Percentiles rank a stretch among this genome's conserved stretches.
Evolutionary conservation across 257 asterid species (phyloP).

Genomic region (Cordia subcordata): DNA sequence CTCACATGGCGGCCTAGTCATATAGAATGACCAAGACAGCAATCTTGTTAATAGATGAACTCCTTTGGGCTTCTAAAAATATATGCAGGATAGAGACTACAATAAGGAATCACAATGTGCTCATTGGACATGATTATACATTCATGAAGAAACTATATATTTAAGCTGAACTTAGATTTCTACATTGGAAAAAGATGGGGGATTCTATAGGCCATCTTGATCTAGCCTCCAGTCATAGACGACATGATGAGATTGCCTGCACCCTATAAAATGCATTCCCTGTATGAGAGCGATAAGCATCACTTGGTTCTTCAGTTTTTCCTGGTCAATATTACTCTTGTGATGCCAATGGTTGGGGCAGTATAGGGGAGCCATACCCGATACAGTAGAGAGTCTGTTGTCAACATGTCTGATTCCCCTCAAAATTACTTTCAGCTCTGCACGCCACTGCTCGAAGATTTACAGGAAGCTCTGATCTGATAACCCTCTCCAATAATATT

Average conservation of each 20-base stretch:
- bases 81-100: neutral
- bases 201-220: neutral
- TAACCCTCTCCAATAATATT: conserved; percentile 82
- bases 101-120: neutral
- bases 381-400: neutral
- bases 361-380: neutral
- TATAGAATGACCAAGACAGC: too few species aligned
- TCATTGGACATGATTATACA: neutral
- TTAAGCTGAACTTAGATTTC: too few species aligned
- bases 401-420: conserved; percentile 24
- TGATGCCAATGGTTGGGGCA: neutral
- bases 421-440: conserved; percentile 68
- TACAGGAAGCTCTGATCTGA: conserved; percentile 89
- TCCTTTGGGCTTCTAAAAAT: too few species aligned
- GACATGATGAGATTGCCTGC: neutral
- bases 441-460: conserved; percentile 81
- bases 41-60: too few species aligned
- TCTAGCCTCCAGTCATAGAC: neutral
- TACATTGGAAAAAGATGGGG: neutral
- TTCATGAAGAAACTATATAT: neutral
- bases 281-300: neutral
- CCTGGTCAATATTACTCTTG: neutral
- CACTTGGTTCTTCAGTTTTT: neutral
- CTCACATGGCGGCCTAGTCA: too few species aligned
- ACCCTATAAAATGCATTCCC: neutral